Conservation (phyloP, 2,329 filamentous ascomycete genomes). For the Colletotrichum sp. region DNA sequence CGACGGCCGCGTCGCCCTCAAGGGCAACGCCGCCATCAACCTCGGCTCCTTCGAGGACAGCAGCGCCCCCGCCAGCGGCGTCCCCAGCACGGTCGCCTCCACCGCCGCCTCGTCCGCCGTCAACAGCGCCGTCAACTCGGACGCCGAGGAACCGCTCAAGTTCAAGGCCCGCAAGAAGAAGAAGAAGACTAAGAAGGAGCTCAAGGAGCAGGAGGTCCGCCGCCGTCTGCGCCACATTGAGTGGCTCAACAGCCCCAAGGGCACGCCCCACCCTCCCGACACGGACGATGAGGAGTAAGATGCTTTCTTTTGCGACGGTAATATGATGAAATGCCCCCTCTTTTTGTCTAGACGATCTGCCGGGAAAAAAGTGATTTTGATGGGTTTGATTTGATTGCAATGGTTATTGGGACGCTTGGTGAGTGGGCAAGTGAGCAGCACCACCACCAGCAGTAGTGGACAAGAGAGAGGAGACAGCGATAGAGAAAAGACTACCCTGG, state of each 20-base stretch:
- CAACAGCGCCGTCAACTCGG: slow-evolving; percentile 63
- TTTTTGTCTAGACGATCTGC: not conserved
- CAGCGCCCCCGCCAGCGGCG: slow-evolving; percentile 58
- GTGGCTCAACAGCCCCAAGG: slow-evolving; percentile 86
- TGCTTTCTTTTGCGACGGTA: not conserved
- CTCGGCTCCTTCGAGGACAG: slow-evolving; percentile 88
- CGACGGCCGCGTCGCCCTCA: slow-evolving; percentile 85
- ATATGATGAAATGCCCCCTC: not conserved
- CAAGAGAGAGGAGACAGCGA: not conserved
- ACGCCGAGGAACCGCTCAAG: slow-evolving; percentile 88
- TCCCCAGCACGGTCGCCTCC: slow-evolving; percentile 64
- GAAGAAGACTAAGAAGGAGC: slow-evolving; percentile 96
- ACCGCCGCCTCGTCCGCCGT: slow-evolving; percentile 62
- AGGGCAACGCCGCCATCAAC: slow-evolving; percentile 75
- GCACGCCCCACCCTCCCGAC: slow-evolving; percentile 77
- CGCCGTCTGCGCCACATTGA: slow-evolving; percentile 85
- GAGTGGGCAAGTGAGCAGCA: not conserved
- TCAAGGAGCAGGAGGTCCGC: slow-evolving; percentile 91
- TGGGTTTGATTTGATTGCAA: not conserved
- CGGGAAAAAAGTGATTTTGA: not conserved
- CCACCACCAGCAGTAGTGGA: not conserved
- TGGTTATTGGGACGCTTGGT: not conserved
- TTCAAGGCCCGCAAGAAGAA: slow-evolving; percentile 94
- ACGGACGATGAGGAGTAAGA: slow-evolving; percentile 75
- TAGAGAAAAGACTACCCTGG: not conserved